Evolutionary conservation across 2,329 filamentous ascomycete species (phyloP).

Genomic region (Aphanoascus verrucosus): DNA sequence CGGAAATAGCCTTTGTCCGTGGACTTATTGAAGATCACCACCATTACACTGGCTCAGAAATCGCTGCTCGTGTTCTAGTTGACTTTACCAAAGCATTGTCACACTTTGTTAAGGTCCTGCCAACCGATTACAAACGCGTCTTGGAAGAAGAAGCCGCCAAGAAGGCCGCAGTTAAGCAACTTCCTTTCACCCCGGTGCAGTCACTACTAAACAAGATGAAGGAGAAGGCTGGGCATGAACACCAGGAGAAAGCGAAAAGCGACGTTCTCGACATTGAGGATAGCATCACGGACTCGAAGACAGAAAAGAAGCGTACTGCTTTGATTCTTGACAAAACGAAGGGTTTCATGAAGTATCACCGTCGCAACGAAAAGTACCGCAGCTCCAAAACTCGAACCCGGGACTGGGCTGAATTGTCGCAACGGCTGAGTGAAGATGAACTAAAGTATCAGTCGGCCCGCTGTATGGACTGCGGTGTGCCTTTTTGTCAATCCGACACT

Average conservation of each 20-base stretch:
- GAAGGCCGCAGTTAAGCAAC: slow-evolving; percentile 72
- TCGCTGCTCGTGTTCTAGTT: slow-evolving; percentile 83
- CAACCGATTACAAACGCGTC: slow-evolving; percentile 92
- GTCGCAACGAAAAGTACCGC: slow-evolving; percentile 87
- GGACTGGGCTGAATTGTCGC: slow-evolving; percentile 87
- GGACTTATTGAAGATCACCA: slow-evolving; percentile 93
- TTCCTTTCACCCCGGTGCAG: slow-evolving; percentile 68
- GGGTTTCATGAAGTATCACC: slow-evolving; percentile 95
- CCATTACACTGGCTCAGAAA: slow-evolving; percentile 93
- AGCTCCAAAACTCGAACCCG: slow-evolving; percentile 71
- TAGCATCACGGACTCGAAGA: slow-evolving; percentile 69
- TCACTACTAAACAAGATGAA: slow-evolving; percentile 7
- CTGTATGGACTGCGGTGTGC: slow-evolving; percentile 98
- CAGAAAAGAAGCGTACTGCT: slow-evolving; percentile 80
- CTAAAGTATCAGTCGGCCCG: slow-evolving; percentile 93
- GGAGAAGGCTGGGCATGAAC: slow-evolving; percentile 35
- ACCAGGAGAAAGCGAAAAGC: slow-evolving; percentile 51
- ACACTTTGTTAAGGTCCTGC: slow-evolving; percentile 86
- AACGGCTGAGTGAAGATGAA: slow-evolving; percentile 81
- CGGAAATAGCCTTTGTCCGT: slow-evolving; percentile 81
- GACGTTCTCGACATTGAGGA: slow-evolving; percentile 82
- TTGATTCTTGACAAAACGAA: slow-evolving; percentile 94
- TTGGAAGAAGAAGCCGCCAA: slow-evolving; percentile 76
- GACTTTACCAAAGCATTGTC: slow-evolving; percentile 87
- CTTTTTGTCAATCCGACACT: slow-evolving; percentile 93